phyloP scores from a whole-genome alignment of 345 rosid genomes.

The Acer negundo region DNA sequence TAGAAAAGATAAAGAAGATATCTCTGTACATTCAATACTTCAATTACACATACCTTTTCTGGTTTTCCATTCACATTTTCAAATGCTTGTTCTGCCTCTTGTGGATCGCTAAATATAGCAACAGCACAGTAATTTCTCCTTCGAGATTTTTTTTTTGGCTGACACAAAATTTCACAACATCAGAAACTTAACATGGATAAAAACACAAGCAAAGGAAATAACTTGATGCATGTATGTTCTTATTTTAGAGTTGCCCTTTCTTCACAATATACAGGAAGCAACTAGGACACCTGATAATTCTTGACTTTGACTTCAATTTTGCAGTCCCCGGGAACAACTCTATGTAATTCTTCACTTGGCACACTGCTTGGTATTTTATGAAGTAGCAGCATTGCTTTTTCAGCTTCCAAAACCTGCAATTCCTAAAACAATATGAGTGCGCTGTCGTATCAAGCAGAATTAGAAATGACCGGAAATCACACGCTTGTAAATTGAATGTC shows the following conservation, averaged over 20 bases:
- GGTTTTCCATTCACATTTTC: conserved; percentile 45
- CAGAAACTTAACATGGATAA: conserved; percentile 11
- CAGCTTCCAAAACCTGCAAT: conserved; percentile 48
- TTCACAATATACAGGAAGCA: no score
- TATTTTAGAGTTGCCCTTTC: no score
- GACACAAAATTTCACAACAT: conserved; percentile 27
- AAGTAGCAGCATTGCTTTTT: conserved; percentile 52
- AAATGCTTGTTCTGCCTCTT: conserved; percentile 69
- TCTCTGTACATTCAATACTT: no score
- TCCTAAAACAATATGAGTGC: not conserved
- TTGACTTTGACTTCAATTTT: conserved; percentile 59
- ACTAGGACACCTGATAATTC: no score
- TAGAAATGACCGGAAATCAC: not conserved
- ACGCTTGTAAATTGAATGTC: not conserved
- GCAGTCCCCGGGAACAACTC: conserved; percentile 49
- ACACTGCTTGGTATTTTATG: conserved; percentile 65
- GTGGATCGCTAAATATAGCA: conserved; percentile 48
- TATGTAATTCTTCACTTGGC: conserved; percentile 45
- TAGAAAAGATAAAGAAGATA: not conserved
- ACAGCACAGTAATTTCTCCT: conserved; percentile 41
- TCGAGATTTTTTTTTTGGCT: conserved; percentile 47
- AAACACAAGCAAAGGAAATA: not conserved
- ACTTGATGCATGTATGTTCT: not conserved
- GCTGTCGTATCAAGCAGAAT: conserved; percentile 6
- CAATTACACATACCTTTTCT: conserved; percentile 62